These are phyloP conservation scores for Suillus tomentosus DNA, from an alignment of 768 basidiomycete species.

Conservation along the genomic window DNA sequence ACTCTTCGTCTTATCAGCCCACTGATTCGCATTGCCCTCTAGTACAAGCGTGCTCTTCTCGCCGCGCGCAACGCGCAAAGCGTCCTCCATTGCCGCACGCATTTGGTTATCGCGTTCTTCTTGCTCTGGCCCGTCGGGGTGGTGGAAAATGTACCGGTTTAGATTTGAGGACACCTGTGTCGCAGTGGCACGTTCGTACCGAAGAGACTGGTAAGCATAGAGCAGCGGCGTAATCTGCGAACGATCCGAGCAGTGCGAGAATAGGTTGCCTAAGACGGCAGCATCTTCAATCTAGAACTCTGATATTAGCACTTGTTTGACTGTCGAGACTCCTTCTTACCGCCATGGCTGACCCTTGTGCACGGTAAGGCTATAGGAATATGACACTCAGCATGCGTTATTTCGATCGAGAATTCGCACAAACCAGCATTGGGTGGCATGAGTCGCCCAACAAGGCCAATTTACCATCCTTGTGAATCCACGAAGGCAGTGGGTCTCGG, in stretches of 20 bases:
- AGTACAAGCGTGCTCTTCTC: slow-evolving; percentile 16
- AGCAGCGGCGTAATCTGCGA: slow-evolving; percentile 50
- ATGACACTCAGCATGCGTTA: neutral
- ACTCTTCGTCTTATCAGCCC: slow-evolving; percentile 59
- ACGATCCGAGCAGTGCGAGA: slow-evolving; percentile 47
- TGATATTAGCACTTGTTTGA: slow-evolving; percentile 10
- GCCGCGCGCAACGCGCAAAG: slow-evolving; percentile 29
- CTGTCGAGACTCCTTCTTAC: slow-evolving; percentile 28
- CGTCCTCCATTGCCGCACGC: slow-evolving; percentile 49
- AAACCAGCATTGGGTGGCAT: slow-evolving; percentile 56
- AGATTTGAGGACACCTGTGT: slow-evolving; percentile 53
- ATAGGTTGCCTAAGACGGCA: slow-evolving; percentile 47
- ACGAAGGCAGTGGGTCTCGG: slow-evolving; percentile 46
- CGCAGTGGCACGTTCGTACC: slow-evolving; percentile 48
- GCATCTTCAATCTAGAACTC: slow-evolving; percentile 36
- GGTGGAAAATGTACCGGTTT: slow-evolving; percentile 58
- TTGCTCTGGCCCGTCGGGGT: slow-evolving; percentile 56
- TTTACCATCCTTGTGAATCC: slow-evolving; percentile 47
- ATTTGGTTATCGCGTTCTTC: slow-evolving; percentile 51
- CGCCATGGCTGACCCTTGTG: slow-evolving; percentile 59
- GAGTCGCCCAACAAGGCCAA: slow-evolving; percentile 55
- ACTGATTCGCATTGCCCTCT: slow-evolving; percentile 50
- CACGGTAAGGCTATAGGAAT: slow-evolving; percentile 46
- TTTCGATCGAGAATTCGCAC: slow-evolving; percentile 6
- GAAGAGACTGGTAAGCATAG: slow-evolving; percentile 53